Base-by-base conservation (phyloP, 108 stramenopile genomes). In the Heterococcus sp. region DNA sequence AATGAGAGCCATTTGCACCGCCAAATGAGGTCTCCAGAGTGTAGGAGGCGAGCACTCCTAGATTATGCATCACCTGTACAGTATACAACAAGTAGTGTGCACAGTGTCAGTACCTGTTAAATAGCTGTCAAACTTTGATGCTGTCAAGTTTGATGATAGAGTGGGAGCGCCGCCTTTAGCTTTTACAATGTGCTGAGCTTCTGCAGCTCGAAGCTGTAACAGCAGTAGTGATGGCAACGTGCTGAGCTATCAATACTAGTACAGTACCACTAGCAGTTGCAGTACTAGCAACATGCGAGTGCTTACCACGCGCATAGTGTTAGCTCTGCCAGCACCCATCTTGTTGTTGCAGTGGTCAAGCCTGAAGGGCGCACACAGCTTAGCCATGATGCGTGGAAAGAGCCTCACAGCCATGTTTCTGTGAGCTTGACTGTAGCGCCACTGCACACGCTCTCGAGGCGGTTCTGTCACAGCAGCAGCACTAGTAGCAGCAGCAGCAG, bases 251-350 rank as follows among this genome's bases (percentile, higher is more conserved):
- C 11, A 8, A 3, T 68, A 8, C 5, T 8, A 3, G 11, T 68
- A 3, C 67, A 8, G 34, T 33, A 31, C 34, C 67, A 31, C 32
- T 68, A 33, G 67, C 34, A 33, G 32, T 33, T 3, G 67, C 32
- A 11, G 32, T 8, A 3, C 8, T 33, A 8, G 34, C 34, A 33
- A 31, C 67, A 3, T 8, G 3, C 67, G 37, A 27, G 28, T 32
- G 71, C 30, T 32, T 21, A 73, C 29, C 38, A 75, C 65, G 28
- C 74, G 46, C 74, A 75, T 46, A 14, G 32, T 66, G 74, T 35
- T 2, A 21, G 29, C 32, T 32, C 58, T 46, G 3, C 32, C 64
- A 32, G 11, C 3, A 21, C 2, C 14, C 65, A 75, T 11, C 38
- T 2, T n/a, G 39, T 64, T 34, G 64, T 28, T 40, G 64, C 74